Evolutionary conservation across 2,329 filamentous ascomycete species (phyloP), one percentile per base, ranked within the genome.

Genomic region (Akanthomyces uredinophilus): DNA sequence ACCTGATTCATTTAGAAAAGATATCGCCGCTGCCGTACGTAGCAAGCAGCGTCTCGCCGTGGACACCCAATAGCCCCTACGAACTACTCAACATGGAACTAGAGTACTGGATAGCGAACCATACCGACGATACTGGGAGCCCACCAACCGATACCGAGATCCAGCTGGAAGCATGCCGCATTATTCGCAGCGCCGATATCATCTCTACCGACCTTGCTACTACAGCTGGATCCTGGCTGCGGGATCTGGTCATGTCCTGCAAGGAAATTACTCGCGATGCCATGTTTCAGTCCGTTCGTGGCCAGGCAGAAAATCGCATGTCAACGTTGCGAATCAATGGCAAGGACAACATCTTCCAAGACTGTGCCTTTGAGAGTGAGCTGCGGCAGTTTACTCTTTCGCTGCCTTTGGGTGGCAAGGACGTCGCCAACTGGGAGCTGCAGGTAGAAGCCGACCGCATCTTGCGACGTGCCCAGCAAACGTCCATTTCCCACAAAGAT

Each of bases 1-100:
- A 87, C 76, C 77, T 87, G 59, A 87, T 87, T 75, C 83, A 87
- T 70, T 76, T 85, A 71, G 85, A 87, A 69, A 79, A 84, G 69
- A 82, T 82, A 52, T 81, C 79, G 14, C 81, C 83, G 6, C 72
- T 82, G 47, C 84, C 84, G n/a, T 86, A 77, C 68, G 74, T 77
- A 67, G 82, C 82, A 41, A 78, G 75, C 63, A 72, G 74, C 13
- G 73, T 73, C 24, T 71, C 78, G 1, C 73, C 77, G 0, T 76
- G 79, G 64, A 77, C 79, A 7, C 81, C 83, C 1, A 78, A 79
- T 18, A 85, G 82, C 65, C 81, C 83, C 13, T 87, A 85, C 69
- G 85, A 87, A 66, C 74, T 86, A 27, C 75, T 88, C 67, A 86
- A 86, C 66, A 71, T 80, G 60, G 84, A 87, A 67, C 69, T 87